Conservation (phyloP, 1,139 yeast genomes). For the Nakaseomyces nivariensis region DNA sequence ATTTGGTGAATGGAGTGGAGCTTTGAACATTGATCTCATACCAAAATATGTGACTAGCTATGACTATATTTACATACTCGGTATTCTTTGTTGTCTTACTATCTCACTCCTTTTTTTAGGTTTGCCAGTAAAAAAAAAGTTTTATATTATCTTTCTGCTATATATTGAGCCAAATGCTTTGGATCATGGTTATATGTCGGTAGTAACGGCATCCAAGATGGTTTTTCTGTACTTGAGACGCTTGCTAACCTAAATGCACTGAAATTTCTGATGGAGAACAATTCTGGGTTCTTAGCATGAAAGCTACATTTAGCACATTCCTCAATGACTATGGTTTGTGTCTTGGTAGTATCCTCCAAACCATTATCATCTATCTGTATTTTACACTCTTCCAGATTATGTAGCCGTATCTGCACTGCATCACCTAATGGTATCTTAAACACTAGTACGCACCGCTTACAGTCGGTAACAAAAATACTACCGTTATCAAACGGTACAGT, state of each 20-base stretch:
- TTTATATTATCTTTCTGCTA: not conserved
- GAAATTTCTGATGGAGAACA: constrained; percentile 1
- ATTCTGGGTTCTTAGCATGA: constrained; percentile 7
- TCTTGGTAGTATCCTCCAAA: not conserved
- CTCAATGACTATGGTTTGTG: constrained; percentile 18
- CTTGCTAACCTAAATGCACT: constrained; percentile 7
- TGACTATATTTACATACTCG: too few relatives aligned
- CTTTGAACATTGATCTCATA: too few relatives aligned
- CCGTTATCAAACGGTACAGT: constrained; percentile 11
- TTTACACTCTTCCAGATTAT: constrained; percentile 13
- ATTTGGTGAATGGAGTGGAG: too few relatives aligned
- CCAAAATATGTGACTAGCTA: too few relatives aligned
- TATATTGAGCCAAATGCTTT: not conserved
- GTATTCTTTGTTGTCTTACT: too few relatives aligned
- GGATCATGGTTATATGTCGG: not conserved
- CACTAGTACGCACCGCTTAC: constrained; percentile 8
- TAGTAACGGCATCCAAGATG: not conserved
- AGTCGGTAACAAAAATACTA: constrained; percentile 15
- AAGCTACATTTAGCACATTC: constrained; percentile 13
- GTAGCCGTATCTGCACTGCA: constrained; percentile 18
- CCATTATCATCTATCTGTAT: constrained; percentile 7
- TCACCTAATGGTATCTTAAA: constrained; percentile 8
- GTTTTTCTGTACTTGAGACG: not conserved
- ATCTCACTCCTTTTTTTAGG: too few relatives aligned
- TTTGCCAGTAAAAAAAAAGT: too few relatives aligned